Percentiles rank a stretch among this genome's conserved stretches.
Evolutionary conservation across 768 basidiomycete species (phyloP).

Genomic region (Suillus placidus): DNA sequence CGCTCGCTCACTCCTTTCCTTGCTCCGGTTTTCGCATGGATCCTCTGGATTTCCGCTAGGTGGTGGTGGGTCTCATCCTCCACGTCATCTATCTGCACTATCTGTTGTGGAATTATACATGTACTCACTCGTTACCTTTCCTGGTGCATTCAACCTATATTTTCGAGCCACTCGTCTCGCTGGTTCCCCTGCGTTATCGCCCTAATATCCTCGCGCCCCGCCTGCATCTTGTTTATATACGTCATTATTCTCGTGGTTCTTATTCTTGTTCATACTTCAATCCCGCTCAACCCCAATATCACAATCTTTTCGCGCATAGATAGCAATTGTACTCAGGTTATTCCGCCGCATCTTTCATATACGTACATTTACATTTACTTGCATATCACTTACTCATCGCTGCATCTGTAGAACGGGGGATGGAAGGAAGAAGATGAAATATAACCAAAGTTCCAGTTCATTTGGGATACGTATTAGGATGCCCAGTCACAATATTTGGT

Average conservation of each 20-base stretch:
- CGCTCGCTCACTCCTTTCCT: slow-evolving; percentile 16
- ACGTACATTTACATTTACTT: slow-evolving; percentile 9
- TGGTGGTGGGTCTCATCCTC: slow-evolving; percentile 4
- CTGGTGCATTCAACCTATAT: neutral
- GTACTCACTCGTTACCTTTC: slow-evolving; percentile 23
- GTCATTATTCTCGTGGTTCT: slow-evolving; percentile 1
- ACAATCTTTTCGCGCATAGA: slow-evolving; percentile 1
- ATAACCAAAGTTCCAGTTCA: neutral
- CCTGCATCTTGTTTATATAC: slow-evolving; percentile 7
- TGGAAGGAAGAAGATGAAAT: slow-evolving; percentile 5
- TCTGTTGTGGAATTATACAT: slow-evolving; percentile 38
- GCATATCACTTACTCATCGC: slow-evolving; percentile 4
- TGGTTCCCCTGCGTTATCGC: neutral
- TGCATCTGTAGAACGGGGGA: neutral
- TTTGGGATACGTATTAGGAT: neutral
- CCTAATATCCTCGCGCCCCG: neutral
- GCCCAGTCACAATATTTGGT: neutral
- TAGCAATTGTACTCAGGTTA: slow-evolving; percentile 8
- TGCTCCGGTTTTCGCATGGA: slow-evolving; percentile 9
- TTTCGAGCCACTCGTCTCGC: neutral
- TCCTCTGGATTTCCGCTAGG: slow-evolving; percentile 21
- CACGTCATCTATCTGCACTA: slow-evolving; percentile 18
- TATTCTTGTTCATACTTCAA: neutral
- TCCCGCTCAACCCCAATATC: neutral
- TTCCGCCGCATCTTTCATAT: slow-evolving; percentile 2